Evolutionary conservation across 2,329 filamentous ascomycete species (phyloP).

Genomic region (Septoria petroselini): DNA sequence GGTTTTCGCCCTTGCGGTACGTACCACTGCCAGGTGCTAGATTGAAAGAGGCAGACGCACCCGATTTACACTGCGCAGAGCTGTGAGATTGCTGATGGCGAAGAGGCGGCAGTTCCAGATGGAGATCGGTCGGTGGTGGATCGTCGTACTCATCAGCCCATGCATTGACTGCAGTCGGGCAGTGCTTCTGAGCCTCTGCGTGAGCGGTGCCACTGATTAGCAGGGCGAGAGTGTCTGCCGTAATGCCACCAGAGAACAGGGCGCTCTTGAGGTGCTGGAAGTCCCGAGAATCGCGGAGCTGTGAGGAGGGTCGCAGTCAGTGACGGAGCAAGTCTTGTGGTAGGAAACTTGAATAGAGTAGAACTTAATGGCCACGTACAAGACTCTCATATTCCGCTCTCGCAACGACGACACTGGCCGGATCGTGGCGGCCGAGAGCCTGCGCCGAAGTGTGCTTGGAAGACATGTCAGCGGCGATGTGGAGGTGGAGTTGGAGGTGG

Average conservation of each 20-base stretch:
- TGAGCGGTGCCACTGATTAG: slow-evolving; percentile 38
- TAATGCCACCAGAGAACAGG: slow-evolving; percentile 52
- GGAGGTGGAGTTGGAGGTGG: too few species aligned
- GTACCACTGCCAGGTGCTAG: slow-evolving; percentile 16
- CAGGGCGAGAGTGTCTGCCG: slow-evolving; percentile 50
- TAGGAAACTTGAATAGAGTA: too few species aligned
- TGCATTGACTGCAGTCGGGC: slow-evolving; percentile 7
- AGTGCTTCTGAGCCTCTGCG: slow-evolving; percentile 3
- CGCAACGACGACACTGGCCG: slow-evolving; percentile 51
- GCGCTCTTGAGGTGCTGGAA: slow-evolving; percentile 53
- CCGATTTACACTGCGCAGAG: slow-evolving; percentile 15
- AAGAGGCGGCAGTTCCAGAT: background rate
- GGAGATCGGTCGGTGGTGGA: slow-evolving; percentile 7
- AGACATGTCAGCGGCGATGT: slow-evolving; percentile 20
- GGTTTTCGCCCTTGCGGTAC: slow-evolving; percentile 13
- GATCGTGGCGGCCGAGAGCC: slow-evolving; percentile 24
- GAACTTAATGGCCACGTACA: slow-evolving; percentile 46
- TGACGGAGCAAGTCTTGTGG: too few species aligned
- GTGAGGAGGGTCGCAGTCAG: background rate
- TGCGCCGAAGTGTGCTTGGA: slow-evolving; percentile 30
- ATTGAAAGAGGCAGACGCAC: slow-evolving; percentile 18
- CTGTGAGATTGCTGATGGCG: slow-evolving; percentile 2
- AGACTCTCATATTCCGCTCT: slow-evolving; percentile 61
- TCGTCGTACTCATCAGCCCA: slow-evolving; percentile 28
- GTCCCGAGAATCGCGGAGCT: slow-evolving; percentile 48